Evolutionary conservation across 2,329 filamentous ascomycete genomes (phyloP).

Genomic region (Ophiocordyceps camponoti-leonardi): DNA sequence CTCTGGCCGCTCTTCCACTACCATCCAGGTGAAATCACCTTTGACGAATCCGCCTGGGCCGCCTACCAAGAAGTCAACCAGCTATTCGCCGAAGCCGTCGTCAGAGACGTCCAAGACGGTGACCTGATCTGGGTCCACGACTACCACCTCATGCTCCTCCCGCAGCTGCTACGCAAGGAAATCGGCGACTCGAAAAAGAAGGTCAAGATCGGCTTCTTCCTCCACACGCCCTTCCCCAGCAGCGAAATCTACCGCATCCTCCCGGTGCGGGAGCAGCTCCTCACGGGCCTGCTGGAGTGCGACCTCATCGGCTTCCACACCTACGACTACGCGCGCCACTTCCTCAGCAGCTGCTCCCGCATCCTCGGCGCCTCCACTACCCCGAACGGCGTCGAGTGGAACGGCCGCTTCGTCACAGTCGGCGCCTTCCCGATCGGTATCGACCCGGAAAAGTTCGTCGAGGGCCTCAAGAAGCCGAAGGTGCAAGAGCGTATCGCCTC

Average conservation of each 20-base stretch:
- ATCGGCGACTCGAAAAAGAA: conserved; percentile 69
- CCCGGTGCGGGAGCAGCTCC: conserved; percentile 75
- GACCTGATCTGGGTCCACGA: conserved; percentile 98
- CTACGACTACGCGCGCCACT: conserved; percentile 97
- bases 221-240: conserved; percentile 93
- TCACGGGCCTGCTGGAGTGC: conserved; percentile 78
- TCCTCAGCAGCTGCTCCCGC: conserved; percentile 89
- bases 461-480: conserved; percentile 68
- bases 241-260: conserved; percentile 94
- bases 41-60: conserved; percentile 86
- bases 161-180: conserved; percentile 85
- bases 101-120: conserved; percentile 75
- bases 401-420: conserved; percentile 75
- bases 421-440: conserved; percentile 97
- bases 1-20: conserved; percentile 98
- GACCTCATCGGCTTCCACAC: conserved; percentile 97
- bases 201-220: conserved; percentile 94
- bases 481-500: conserved; percentile 77
- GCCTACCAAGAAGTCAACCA: conserved; percentile 89
- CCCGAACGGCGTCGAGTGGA: conserved; percentile 83
- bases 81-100: conserved; percentile 76
- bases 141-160: conserved; percentile 94
- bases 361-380: conserved; percentile 70
- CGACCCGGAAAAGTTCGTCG: conserved; percentile 89
- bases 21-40: conserved; percentile 94